Percentiles rank a stretch among this genome's conserved stretches.
Evolutionary conservation across 2,329 filamentous ascomycete genomes (phyloP).

Genomic region (Colletotrichum nymphaeae): DNA sequence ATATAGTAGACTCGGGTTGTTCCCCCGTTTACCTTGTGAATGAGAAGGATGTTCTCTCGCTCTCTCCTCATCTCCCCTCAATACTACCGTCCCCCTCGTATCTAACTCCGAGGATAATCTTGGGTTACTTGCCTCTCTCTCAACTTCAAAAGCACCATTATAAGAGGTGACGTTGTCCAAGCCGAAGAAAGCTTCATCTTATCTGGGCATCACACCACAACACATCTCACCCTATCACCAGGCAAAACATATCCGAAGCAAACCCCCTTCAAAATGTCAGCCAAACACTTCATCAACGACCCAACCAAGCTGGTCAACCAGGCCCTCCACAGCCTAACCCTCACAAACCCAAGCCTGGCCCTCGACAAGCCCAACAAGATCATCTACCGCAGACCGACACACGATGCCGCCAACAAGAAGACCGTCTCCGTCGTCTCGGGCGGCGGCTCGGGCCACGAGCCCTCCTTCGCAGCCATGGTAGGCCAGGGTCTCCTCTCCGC

Average conservation of each 20-base stretch:
- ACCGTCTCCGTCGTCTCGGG: conserved; percentile 85
- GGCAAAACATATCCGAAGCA: background rate
- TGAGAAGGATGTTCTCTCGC: background rate
- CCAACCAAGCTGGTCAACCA: conserved; percentile 81
- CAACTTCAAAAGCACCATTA: background rate
- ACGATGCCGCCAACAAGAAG: conserved; percentile 49
- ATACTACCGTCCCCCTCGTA: background rate
- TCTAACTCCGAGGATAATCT: background rate
- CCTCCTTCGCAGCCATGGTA: conserved; percentile 82
- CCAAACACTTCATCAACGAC: conserved; percentile 92
- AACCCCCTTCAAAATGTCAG: conserved; percentile 52
- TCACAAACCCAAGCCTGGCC: conserved; percentile 86
- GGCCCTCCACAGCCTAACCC: conserved; percentile 80
- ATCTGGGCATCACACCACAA: background rate
- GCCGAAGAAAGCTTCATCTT: background rate
- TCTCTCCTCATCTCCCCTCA: conserved; percentile 6
- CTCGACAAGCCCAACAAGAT: conserved; percentile 86
- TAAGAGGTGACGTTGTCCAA: background rate
- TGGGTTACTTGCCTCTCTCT: background rate
- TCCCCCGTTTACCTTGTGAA: background rate
- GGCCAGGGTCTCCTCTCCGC: conserved; percentile 79
- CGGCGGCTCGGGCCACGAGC: conserved; percentile 87
- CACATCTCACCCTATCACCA: background rate
- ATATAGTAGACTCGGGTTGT: conserved; percentile 22
- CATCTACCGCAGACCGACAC: conserved; percentile 75